Evolutionary conservation across 768 basidiomycete genomes (phyloP).

Genomic region (Floccularia luteovirens): DNA sequence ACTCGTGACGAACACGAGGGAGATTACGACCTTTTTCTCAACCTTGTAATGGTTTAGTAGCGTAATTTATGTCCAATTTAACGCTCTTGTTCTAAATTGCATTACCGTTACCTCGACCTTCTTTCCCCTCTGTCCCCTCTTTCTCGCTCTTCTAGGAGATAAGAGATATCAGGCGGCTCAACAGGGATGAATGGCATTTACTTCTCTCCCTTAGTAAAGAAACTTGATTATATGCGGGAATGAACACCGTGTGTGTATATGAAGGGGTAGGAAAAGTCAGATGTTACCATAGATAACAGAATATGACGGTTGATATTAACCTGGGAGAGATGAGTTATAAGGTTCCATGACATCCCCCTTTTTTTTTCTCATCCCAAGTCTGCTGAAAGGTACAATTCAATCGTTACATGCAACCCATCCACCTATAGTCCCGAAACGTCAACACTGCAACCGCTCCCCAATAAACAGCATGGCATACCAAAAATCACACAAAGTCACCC

Average conservation of each 20-base stretch:
- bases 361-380: neutral
- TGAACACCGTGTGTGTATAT: neutral
- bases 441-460: conserved; percentile 59
- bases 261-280: neutral
- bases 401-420: conserved; percentile 23
- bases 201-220: conserved; percentile 53
- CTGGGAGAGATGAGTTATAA: conserved; percentile 60
- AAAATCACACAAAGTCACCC: conserved; percentile 52
- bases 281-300: conserved; percentile 52
- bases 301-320: conserved; percentile 49
- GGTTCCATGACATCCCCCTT: conserved; percentile 66
- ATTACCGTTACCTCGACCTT: no score
- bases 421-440: conserved; percentile 57
- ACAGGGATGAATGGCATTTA: conserved; percentile 58
- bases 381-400: no score
- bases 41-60: no score
- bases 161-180: conserved; percentile 52
- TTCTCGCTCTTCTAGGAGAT: conserved; percentile 46
- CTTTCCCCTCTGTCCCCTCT: conserved; percentile 46
- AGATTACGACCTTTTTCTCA: no score
- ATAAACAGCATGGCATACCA: conserved; percentile 52
- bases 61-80: no score
- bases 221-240: conserved; percentile 26
- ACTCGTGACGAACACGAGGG: no score
- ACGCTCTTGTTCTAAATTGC: no score